phyloP scores from a whole-genome alignment of 2,329 filamentous ascomycete genomes.

The Sclerotinia minor region DNA sequence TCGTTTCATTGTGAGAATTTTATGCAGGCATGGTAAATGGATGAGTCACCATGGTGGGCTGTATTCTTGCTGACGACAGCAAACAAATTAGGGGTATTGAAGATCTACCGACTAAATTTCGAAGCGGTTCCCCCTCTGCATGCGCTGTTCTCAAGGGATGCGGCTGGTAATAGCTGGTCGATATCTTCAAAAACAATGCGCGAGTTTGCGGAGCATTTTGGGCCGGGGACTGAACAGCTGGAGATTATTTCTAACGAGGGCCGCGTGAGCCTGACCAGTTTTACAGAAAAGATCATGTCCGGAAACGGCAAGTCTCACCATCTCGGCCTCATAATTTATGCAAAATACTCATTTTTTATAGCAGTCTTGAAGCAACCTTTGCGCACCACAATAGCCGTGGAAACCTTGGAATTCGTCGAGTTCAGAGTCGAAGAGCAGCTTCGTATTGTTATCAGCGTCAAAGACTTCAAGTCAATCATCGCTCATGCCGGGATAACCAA shows the following conservation, averaged over 20 bases:
- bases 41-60: not conserved
- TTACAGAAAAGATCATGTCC: slow-evolving; percentile 74
- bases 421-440: slow-evolving; percentile 73
- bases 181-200: slow-evolving; percentile 70
- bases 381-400: slow-evolving; percentile 75
- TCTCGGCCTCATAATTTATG: slow-evolving; percentile 24
- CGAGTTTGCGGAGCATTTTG: slow-evolving; percentile 78
- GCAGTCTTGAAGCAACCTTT: slow-evolving; percentile 78
- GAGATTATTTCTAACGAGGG: slow-evolving; percentile 73
- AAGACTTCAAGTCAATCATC: slow-evolving; percentile 78
- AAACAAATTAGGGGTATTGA: slow-evolving; percentile 60
- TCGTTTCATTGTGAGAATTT: slow-evolving; percentile 70
- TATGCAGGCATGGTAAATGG: slow-evolving; percentile 66
- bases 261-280: slow-evolving; percentile 74
- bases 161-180: slow-evolving; percentile 68
- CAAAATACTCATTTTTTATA: slow-evolving; percentile 40
- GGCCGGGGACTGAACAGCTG: slow-evolving; percentile 75
- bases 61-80: slow-evolving; percentile 18
- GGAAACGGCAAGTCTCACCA: slow-evolving; percentile 53
- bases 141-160: slow-evolving; percentile 68
- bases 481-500: slow-evolving; percentile 70
- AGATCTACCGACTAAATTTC: slow-evolving; percentile 74
- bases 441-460: slow-evolving; percentile 78
- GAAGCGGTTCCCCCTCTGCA: slow-evolving; percentile 73
- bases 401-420: slow-evolving; percentile 73